Evolutionary conservation across 257 asterid genomes (phyloP).

Genomic region (Handroanthus guayacan): DNA sequence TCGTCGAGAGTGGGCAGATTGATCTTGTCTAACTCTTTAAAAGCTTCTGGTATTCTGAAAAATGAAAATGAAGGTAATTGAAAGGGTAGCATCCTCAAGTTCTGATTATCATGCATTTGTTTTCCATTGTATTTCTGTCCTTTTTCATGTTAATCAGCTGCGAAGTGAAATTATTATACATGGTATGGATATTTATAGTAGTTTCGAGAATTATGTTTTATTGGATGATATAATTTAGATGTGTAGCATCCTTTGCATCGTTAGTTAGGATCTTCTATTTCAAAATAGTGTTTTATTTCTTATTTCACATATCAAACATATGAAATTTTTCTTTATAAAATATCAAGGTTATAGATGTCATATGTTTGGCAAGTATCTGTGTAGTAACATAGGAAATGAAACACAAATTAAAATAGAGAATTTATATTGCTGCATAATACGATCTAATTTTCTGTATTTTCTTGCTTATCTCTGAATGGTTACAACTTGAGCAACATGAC

Average conservation of each 20-base stretch:
- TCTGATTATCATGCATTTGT: not conserved
- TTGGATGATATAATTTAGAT: not conserved
- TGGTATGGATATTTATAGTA: not conserved
- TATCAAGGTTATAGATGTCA: too few relatives aligned
- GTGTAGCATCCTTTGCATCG: too few relatives aligned
- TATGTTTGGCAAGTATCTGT: too few relatives aligned
- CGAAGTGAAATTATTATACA: too few relatives aligned
- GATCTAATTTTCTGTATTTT: not conserved
- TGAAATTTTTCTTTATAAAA: too few relatives aligned
- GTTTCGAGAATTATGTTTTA: not conserved
- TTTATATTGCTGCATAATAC: not conserved
- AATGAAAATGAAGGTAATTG: constrained; percentile 16
- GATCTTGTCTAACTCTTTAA: constrained; percentile 69
- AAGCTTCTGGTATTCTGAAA: not conserved
- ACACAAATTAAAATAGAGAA: too few relatives aligned
- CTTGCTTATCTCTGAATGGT: constrained; percentile 10
- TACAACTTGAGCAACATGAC: constrained; percentile 20
- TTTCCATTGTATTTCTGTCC: too few relatives aligned
- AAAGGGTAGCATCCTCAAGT: constrained; percentile 10
- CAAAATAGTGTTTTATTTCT: too few relatives aligned
- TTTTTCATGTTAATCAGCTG: too few relatives aligned
- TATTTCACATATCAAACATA: too few relatives aligned
- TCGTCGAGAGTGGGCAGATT: constrained; percentile 80
- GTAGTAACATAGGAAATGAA: too few relatives aligned
- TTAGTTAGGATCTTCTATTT: too few relatives aligned